phyloP scores from a whole-genome alignment of 805 yeast species.

The Candida methanosorbosa region DNA sequence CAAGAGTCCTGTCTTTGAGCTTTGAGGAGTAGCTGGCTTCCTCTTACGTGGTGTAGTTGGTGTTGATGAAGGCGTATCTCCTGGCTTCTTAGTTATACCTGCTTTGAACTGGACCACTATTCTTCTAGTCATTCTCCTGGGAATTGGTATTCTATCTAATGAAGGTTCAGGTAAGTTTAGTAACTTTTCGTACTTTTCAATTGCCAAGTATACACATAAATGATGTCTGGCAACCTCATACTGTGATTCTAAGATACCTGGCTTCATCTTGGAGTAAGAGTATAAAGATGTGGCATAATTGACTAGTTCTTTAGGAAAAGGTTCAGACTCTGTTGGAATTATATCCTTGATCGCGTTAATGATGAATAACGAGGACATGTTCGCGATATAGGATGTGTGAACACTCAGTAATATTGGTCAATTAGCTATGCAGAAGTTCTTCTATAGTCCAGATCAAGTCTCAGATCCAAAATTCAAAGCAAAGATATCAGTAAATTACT shows the following conservation, averaged over 20 bases:
- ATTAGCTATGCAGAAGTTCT: too few relatives aligned
- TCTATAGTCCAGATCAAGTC: too few relatives aligned
- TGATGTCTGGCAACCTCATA: conserved; percentile 63
- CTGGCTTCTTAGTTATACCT: conserved; percentile 25
- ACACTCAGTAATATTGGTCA: too few relatives aligned
- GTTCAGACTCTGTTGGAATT: conserved; percentile 37
- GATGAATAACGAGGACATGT: conserved; percentile 24
- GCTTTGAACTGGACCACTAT: conserved; percentile 38
- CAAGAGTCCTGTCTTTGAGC: not conserved
- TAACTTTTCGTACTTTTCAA: conserved; percentile 35
- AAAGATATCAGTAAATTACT: too few relatives aligned
- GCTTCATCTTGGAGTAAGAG: conserved; percentile 42
- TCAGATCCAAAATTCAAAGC: too few relatives aligned
- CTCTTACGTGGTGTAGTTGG: conserved; percentile 19
- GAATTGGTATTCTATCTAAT: conserved; percentile 48
- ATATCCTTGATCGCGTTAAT: conserved; percentile 37
- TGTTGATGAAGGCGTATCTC: not conserved
- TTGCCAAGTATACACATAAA: conserved; percentile 56
- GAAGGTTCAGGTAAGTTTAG: conserved; percentile 42
- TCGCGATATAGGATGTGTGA: too few relatives aligned
- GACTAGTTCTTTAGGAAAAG: conserved; percentile 33
- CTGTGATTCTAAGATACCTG: conserved; percentile 31
- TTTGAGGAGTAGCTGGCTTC: conserved; percentile 2
- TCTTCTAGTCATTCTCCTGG: conserved; percentile 30
- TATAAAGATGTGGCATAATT: conserved; percentile 37